Base-by-base conservation (phyloP, 1,284 basidiomycete species). In the Boletus hoseneyae region DNA sequence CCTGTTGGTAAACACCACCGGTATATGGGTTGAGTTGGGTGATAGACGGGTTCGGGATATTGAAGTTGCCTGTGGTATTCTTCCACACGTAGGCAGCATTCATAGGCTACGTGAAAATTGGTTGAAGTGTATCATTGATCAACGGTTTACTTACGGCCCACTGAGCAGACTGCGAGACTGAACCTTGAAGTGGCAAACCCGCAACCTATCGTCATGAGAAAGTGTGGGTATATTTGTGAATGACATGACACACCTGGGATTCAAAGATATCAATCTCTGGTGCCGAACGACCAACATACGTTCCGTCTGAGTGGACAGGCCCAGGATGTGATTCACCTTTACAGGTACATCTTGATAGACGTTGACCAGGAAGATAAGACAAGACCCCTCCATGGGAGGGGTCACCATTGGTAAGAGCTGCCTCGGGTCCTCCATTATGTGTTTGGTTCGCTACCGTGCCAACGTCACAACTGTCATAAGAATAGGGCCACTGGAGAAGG, bases 181-280 rank as follows among this genome's bases (percentile, higher is more conserved):
- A 25, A 25, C 23, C 23, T 25, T 25, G 23, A 25, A 6, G 23
- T 25, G 59, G 65, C 6, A 37, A 7, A n/a, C 60, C 75, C 68
- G 69, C 70, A 67, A 65, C 49, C 66, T 67, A 68, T 19, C 15
- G 36, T 30, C 19, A 45, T 57, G 38, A 57, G 50, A 10, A 46
- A 47, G 12, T 27, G 15, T 6, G 15, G 6, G 13, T 7, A 12
- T 37, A 42, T n/a, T 15, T 34, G 6, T 25, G 23, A 16, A 40
- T 25, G 39, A 37, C 2, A n/a, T 8, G 30, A 52, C 58, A 47
- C 23, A 70, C 69, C 44, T 70, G 69, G 9, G 82, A 78, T 62
- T 87, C 85, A 56, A 87, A 76, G n/a, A 86, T 72, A 70, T 86
- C 83, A 48, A 87, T 85, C 61, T 87, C 85, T 0, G 85, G 85